Evolutionary conservation across 2,329 filamentous ascomycete genomes (phyloP).

Genomic region (Metarhizium brunneum): DNA sequence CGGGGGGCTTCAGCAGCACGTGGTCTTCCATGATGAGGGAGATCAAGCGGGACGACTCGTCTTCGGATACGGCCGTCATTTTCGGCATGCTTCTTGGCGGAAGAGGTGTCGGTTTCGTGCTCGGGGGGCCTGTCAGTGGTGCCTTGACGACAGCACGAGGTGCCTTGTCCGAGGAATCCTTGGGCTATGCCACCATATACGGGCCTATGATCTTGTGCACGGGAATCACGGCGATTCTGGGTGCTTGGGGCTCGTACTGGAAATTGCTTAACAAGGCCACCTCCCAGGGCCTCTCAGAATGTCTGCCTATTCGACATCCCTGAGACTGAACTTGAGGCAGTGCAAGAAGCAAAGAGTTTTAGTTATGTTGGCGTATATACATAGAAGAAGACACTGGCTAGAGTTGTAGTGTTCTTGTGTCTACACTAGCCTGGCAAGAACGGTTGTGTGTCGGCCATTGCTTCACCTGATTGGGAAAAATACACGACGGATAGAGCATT

Average conservation of each 20-base stretch:
- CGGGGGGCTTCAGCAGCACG: no score
- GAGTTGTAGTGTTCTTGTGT: no score
- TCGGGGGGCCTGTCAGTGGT: constrained; percentile 19
- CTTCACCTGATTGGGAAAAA: no score
- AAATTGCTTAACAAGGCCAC: constrained; percentile 16
- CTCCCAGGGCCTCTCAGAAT: neutral
- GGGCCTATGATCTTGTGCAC: constrained; percentile 8
- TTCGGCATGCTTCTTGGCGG: constrained; percentile 23
- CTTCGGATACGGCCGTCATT: constrained; percentile 18
- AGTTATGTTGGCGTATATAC: no score
- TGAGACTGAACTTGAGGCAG: no score
- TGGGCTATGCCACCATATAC: no score
- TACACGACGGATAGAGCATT: no score
- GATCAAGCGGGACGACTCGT: neutral
- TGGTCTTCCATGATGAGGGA: no score
- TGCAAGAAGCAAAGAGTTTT: constrained; percentile 5
- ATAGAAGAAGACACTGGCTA: no score
- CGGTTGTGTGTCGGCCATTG: no score
- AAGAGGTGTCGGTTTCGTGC: constrained; percentile 18
- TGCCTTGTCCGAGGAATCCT: no score
- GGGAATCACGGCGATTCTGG: constrained; percentile 19
- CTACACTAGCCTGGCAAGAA: no score
- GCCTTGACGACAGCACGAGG: constrained; percentile 14
- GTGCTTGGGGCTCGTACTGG: constrained; percentile 24
- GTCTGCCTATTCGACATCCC: neutral